Conservation (phyloP, 257 asterid species). For the Plantago ovata region DNA sequence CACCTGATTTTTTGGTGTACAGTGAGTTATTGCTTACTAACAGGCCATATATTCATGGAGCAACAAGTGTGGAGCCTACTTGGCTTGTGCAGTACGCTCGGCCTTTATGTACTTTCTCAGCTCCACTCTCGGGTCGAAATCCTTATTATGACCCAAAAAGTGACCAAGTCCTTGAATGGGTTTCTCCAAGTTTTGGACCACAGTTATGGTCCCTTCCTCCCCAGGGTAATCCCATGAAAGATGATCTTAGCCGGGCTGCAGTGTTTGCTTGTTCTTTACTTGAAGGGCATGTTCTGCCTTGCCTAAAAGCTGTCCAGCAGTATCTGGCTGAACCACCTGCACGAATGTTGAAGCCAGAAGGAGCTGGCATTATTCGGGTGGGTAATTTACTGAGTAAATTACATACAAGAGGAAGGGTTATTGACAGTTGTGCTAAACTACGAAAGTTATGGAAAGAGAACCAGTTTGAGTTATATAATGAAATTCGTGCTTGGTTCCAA, state of each 20-base stretch:
- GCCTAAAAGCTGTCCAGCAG: too few species aligned
- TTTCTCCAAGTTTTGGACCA: slow-evolving; percentile 68
- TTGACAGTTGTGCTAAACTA: slow-evolving; percentile 50
- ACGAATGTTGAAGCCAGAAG: too few species aligned
- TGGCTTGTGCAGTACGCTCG: slow-evolving; percentile 83
- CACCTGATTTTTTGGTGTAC: too few species aligned
- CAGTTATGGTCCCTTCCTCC: slow-evolving; percentile 73
- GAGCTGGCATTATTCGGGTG: slow-evolving; percentile 56
- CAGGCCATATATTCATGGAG: slow-evolving; percentile 87
- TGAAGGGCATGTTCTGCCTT: too few species aligned
- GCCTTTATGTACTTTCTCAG: too few species aligned
- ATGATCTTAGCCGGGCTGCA: slow-evolving; percentile 38
- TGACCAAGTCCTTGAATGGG: slow-evolving; percentile 69
- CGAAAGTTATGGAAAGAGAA: slow-evolving; percentile 51
- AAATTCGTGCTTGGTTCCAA: slow-evolving; percentile 72
- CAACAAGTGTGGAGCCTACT: slow-evolving; percentile 55
- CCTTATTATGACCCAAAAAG: slow-evolving; percentile 55
- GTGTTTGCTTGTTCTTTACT: slow-evolving; percentile 57
- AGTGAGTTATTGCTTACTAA: too few species aligned
- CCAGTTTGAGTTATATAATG: slow-evolving; percentile 41
- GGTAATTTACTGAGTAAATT: slow-evolving; percentile 60
- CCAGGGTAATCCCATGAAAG: slow-evolving; percentile 52
- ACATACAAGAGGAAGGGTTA: slow-evolving; percentile 32
- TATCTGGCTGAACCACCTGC: too few species aligned
- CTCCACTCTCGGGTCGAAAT: slow-evolving; percentile 68